Conservation (phyloP, 345 rosid genomes). For the Eucalyptus marginata region DNA sequence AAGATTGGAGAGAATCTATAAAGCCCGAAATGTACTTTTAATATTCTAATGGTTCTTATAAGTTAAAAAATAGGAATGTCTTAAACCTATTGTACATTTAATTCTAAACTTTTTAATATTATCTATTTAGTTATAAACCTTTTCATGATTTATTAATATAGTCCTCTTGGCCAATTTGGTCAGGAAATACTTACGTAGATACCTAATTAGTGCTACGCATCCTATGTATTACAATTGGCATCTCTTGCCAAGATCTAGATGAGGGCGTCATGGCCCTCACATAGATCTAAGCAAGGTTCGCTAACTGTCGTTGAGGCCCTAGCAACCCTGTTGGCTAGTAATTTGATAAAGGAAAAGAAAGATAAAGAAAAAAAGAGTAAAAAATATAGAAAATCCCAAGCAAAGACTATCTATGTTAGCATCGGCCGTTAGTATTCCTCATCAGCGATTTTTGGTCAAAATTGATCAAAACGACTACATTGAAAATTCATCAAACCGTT, state of each 20-base stretch:
- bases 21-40: not conserved
- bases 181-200: not conserved
- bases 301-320: fast-evolving
- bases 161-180: not conserved
- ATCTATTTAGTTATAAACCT: not conserved
- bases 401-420: not conserved
- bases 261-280: not conserved
- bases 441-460: fast-evolving
- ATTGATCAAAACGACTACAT: fast-evolving
- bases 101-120: not conserved
- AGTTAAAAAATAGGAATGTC: not conserved
- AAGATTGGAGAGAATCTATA: not conserved
- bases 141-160: not conserved
- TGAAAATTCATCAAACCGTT: not conserved
- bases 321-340: fast-evolving
- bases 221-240: not conserved
- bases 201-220: not conserved
- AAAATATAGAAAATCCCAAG: not conserved
- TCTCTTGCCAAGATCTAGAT: not conserved
- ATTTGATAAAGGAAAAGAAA: not conserved
- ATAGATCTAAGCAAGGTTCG: not conserved
- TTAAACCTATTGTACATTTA: not conserved
- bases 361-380: not conserved
- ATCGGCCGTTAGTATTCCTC: fast-evolving
- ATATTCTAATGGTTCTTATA: not conserved